phyloP scores from a whole-genome alignment of 1,284 basidiomycete genomes.

The Exobasidium rhododendri region DNA sequence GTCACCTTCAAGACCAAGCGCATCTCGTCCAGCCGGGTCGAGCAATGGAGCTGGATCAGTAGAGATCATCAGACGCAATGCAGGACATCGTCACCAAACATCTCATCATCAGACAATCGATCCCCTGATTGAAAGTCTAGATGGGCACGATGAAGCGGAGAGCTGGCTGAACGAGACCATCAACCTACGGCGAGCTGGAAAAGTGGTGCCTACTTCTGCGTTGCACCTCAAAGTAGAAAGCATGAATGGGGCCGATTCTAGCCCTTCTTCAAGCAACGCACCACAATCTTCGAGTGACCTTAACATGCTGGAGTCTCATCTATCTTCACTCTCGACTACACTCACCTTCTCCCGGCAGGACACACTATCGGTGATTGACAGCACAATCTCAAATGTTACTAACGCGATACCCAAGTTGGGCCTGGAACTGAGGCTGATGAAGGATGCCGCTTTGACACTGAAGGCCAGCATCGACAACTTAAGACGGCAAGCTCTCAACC shows the following conservation, averaged over 20 bases:
- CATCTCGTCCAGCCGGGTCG: too few species aligned
- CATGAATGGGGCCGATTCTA: background rate
- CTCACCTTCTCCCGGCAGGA: slow-evolving; percentile 8
- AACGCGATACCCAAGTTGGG: slow-evolving; percentile 1
- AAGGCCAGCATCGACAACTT: background rate
- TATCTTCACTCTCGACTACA: background rate
- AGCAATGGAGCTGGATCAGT: too few species aligned
- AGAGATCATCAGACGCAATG: too few species aligned
- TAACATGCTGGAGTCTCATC: background rate
- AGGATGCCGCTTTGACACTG: slow-evolving; percentile 1
- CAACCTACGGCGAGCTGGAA: background rate
- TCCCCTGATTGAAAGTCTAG: background rate
- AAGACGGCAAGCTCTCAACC: background rate
- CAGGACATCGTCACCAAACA: too few species aligned
- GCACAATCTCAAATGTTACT: background rate
- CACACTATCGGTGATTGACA: background rate
- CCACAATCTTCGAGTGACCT: background rate
- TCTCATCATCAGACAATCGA: background rate
- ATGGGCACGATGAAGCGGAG: background rate
- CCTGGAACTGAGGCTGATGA: slow-evolving; percentile 6
- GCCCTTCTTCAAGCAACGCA: too few species aligned
- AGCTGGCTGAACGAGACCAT: background rate
- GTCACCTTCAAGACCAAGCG: too few species aligned
- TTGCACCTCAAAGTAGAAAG: background rate
- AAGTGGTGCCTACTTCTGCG: background rate